Conservation (phyloP, 2,329 filamentous ascomycete species). For the Leptographium procerum region DNA sequence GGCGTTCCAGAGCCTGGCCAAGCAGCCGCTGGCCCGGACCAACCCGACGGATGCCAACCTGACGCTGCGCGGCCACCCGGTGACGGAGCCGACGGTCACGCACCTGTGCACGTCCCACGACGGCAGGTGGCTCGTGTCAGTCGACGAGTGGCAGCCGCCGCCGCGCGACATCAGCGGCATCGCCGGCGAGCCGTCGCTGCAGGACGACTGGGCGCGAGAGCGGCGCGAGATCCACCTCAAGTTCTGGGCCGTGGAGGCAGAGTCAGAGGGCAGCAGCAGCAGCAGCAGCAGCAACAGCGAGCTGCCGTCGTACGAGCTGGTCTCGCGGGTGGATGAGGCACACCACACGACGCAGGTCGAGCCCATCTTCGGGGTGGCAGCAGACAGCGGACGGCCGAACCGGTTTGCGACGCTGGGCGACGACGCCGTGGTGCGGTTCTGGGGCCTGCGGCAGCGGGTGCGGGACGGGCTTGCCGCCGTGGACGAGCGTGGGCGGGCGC, state of each 20-base stretch:
- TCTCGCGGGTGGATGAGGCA: slow-evolving; percentile 73
- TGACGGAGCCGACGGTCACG: slow-evolving; percentile 68
- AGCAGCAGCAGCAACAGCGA: slow-evolving; percentile 15
- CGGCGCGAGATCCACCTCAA: slow-evolving; percentile 72
- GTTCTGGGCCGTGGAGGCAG: slow-evolving; percentile 61
- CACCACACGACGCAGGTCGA: slow-evolving; percentile 50
- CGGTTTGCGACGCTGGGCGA: slow-evolving; percentile 79
- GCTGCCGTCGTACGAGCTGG: slow-evolving; percentile 51
- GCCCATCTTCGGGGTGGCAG: slow-evolving; percentile 59
- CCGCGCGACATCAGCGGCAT: slow-evolving; percentile 53
- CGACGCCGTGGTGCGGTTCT: slow-evolving; percentile 67
- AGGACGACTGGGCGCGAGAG: slow-evolving; percentile 34
- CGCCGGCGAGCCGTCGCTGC: slow-evolving; percentile 25
- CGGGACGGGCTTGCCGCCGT: slow-evolving; percentile 56
- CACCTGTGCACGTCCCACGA: slow-evolving; percentile 67
- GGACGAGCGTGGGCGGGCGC: slow-evolving; percentile 39
- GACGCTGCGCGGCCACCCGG: slow-evolving; percentile 56
- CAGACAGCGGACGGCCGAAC: slow-evolving; percentile 49
- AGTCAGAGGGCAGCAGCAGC: slow-evolving; percentile 25
- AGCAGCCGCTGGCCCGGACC: slow-evolving; percentile 80
- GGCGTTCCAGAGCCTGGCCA: slow-evolving; percentile 64
- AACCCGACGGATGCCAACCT: slow-evolving; percentile 74
- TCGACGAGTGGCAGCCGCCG: slow-evolving; percentile 82
- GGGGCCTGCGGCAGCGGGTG: slow-evolving; percentile 62
- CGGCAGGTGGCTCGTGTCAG: slow-evolving; percentile 80